These are phyloP conservation scores for Penicillium sp. DNA, from an alignment of 2,329 filamentous ascomycete genomes.

Conservation along the genomic window DNA sequence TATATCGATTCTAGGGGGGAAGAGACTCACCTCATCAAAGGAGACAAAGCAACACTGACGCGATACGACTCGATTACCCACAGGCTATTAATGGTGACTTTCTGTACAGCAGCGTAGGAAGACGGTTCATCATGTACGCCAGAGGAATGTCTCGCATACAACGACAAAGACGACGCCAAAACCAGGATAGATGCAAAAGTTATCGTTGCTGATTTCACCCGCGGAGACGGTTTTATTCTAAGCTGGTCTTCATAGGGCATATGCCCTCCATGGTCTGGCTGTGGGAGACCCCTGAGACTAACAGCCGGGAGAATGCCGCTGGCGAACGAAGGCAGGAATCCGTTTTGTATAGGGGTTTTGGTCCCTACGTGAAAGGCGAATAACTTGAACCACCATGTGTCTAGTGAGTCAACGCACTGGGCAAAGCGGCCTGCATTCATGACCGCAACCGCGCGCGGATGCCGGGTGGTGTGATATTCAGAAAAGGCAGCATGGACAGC, in stretches of 20 bases:
- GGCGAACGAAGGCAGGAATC: neutral
- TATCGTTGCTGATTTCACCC: neutral
- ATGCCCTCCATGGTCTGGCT: neutral
- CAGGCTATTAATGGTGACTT: neutral
- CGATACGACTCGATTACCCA: slow-evolving; percentile 1
- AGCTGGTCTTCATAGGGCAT: slow-evolving; percentile 1
- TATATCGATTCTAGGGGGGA: too few species aligned
- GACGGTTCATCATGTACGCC: too few species aligned
- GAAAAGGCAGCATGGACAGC: neutral
- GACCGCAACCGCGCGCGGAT: neutral
- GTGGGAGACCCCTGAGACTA: neutral
- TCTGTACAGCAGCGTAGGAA: neutral
- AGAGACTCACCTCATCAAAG: too few species aligned
- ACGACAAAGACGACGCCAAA: neutral
- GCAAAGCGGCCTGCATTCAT: neutral
- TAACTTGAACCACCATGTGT: neutral
- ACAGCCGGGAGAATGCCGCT: neutral
- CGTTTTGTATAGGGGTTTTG: neutral
- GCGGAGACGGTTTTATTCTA: neutral
- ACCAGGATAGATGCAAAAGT: neutral
- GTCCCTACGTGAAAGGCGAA: neutral
- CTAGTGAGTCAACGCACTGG: neutral
- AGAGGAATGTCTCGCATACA: neutral
- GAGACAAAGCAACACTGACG: too few species aligned
- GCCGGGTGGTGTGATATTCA: neutral